Evolutionary conservation across 75 land plant genomes (phyloP), one percentile per base, ranked within the genome.

Genomic region (Cryptomeria japonica): DNA sequence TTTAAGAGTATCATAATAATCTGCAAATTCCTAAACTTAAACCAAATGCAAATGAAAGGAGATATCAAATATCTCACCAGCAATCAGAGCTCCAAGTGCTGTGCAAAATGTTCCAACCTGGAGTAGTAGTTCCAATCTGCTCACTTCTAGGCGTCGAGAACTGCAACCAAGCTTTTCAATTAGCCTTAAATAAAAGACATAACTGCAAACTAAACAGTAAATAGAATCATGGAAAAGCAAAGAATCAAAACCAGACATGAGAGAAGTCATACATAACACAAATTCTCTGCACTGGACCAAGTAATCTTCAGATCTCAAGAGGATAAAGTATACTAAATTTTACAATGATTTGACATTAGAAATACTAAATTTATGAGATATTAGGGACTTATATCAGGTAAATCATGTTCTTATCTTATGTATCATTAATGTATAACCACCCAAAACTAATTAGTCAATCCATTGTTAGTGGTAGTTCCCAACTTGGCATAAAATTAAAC

Each of bases 31-130:
- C n/a, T 82, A 82, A 31, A 46, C n/a, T 46, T 3, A 82, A 42
- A 80, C 47, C 28, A 42, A 72, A 80, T 25, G 31, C 12, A 80
- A 80, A 2, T 13, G 46, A 82, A 28, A 38, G 39, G 87, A 31
- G 42, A 12, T 10, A 13, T 39, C 2, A n/a, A 47, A 88, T n/a
- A 85, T 31, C 47, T 56, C 92, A 97, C 99, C 99, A 92, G 99
- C 99, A 84, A 98, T 89, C 34, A 98, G 90, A 76, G 99, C 99
- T 80, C 99, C 99, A 86, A 98, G 92, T 75, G 99, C 99, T 37
- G 96, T 93, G 91, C 99, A 98, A 92, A 98, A 98, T 75, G 99
- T 94, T 38, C 96, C 99, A 89, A 98, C 99, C 88, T 97, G 99
- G 86, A 98, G 99, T 85, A 98, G 95, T 46, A 98, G 90, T 87